These are phyloP conservation scores for Falciphora oryzae DNA, from an alignment of 2,329 filamentous ascomycete species.

Conservation along the genomic window DNA sequence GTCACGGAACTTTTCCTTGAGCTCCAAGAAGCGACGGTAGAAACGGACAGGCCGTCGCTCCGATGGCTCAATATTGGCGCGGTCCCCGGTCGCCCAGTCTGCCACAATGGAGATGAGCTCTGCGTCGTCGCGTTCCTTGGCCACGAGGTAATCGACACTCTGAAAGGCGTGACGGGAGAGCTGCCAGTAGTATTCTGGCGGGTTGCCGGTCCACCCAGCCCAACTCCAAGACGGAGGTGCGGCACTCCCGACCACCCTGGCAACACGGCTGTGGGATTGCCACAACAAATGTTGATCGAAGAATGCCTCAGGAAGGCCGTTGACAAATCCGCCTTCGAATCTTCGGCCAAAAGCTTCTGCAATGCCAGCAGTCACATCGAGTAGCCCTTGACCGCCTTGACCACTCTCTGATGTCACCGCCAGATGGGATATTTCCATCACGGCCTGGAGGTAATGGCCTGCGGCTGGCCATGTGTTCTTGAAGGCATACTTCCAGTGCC, in stretches of 20 bases:
- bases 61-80: neutral
- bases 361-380: neutral
- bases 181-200: no score
- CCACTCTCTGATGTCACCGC: neutral
- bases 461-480: neutral
- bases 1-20: neutral
- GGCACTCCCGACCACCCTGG: neutral
- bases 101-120: neutral
- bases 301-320: neutral
- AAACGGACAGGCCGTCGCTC: neutral
- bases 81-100: neutral
- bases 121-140: no score
- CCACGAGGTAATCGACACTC: neutral
- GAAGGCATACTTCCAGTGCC: constrained; percentile 2
- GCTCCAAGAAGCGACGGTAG: neutral
- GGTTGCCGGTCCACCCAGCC: neutral
- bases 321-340: constrained; percentile 1
- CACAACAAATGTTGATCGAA: neutral
- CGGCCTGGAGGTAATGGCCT: neutral
- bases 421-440: neutral
- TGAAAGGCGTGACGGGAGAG: no score
- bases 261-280: neutral
- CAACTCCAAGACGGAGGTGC: constrained; percentile 1
- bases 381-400: neutral
- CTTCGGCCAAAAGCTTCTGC: neutral